Base-by-base conservation (phyloP, 116 monocot species). In the Trichopus zeylanicus region DNA sequence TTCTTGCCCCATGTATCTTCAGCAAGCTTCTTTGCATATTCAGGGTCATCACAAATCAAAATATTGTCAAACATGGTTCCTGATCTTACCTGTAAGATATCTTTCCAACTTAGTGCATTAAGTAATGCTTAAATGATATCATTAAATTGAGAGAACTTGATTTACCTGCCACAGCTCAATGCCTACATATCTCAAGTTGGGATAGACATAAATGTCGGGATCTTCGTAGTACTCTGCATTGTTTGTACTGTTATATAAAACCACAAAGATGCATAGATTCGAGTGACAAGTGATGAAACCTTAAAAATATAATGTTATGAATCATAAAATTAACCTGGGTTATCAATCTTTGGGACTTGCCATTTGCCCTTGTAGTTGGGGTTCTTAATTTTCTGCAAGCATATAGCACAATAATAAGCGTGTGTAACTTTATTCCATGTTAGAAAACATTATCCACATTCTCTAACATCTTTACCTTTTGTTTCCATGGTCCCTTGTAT, bases 161-260 rank as follows among this genome's bases (percentile, higher is more conserved):
- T n/a, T 42, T 15, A 42, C 91, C 74, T 91, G 91, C 91, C 91
- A 91, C 22, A 91, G 68, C 67, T 91, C 91, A 66, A 91, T 75
- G 7, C 79, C 91, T 12, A 85, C 86, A 68, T 91, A 91, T 67
- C 73, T 82, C 63, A 91, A 57, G 46, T 77, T 69, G 48, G 73
- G 63, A 57, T 67, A 86, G 26, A 77, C 79, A 65, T 91, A 86
- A 24, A 82, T 59, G 46, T 85, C 63, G 19, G 86, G 72, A 19
- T 86, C 78, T 67, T 84, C 84, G 51, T 89, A 81, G 72, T 81
- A 89, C 27, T 89, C 89, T 86, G 86, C 39, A 74, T 29, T n/a
- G n/a, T n/a, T n/a, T n/a, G n/a, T n/a, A n/a, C n/a, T n/a, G n/a
- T n/a, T n/a, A n/a, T n/a, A n/a, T n/a, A n/a, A n/a, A 27, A 23